Conservation (phyloP, 169 alveolate species). For the Neospora caninum region DNA sequence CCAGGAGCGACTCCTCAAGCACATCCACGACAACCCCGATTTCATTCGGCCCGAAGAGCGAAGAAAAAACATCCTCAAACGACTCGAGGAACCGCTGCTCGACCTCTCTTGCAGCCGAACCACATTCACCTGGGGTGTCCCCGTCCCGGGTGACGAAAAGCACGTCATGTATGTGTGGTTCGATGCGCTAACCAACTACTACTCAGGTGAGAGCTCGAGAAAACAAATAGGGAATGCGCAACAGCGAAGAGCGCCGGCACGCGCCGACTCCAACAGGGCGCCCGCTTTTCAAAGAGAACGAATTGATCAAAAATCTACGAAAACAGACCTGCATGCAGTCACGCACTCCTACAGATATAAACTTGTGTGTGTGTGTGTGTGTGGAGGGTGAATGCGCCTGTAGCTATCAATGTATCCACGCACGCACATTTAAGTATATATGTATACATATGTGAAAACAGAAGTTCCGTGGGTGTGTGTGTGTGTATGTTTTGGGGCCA, state of each 20-base stretch:
- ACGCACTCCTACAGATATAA: too few species aligned
- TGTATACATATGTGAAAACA: too few species aligned
- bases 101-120: slow-evolving; percentile 91
- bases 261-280: too few species aligned
- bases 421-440: too few species aligned
- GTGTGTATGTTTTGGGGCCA: too few species aligned
- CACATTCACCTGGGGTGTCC: slow-evolving; percentile 93
- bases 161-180: slow-evolving; percentile 97
- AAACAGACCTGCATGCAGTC: too few species aligned
- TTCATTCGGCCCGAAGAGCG: slow-evolving; percentile 85
- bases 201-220: slow-evolving; percentile 70
- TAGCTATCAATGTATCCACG: too few species aligned
- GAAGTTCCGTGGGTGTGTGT: too few species aligned
- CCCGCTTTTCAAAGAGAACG: too few species aligned
- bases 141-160: slow-evolving; percentile 76
- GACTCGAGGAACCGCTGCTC: slow-evolving; percentile 83
- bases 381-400: too few species aligned
- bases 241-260: not conserved
- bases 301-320: too few species aligned
- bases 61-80: slow-evolving; percentile 80
- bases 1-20: slow-evolving; percentile 79
- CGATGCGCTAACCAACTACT: slow-evolving; percentile 92
- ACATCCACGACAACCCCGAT: slow-evolving; percentile 79
- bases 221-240: not conserved
- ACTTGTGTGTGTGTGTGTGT: too few species aligned